Base-by-base conservation (phyloP, 805 yeast species). In the Pichia gijzeniarum region DNA sequence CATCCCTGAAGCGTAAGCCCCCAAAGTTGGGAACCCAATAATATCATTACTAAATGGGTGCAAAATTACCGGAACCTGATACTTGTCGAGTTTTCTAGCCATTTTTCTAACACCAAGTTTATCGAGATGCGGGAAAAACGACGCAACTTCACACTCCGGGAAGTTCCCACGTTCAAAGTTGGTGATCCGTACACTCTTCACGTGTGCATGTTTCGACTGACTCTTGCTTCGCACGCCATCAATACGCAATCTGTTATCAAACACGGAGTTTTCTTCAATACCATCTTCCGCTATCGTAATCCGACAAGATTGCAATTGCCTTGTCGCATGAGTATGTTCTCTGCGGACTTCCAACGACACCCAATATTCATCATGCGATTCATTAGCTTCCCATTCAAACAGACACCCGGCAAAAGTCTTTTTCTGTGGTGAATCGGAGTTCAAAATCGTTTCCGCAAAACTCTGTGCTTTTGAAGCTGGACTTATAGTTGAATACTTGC, bases 341-440 rank as follows among this genome's bases (percentile, higher is more conserved):
- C 41, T 16, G 20, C 7, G 18, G 16, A 38, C 41, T 6, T 38
- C 10, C 10, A 25, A 10, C 6, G 10, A 25, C 10, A 25, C 10
- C 6, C 28, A 10, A 25, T 25, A 25, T 25, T 25, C 28, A 13
- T 6, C 35, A 34, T 3, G 8, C 8, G 18, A 8, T 6, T 4
- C 25, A 34, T 7, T 18, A 12, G 16, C 16, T 32, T 18, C 28
- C 45, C 47, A 43, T 27, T 34, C 18, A 27, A 43, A 4, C 10
- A 38, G 14, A 38, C 47, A 43, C 10, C 47, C 47, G 16, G n/a
- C 21, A 20, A 43, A 10, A 14, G 43, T 43, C 43, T 20, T 6
- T 12, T 27, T 18, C 21, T 31, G 28, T 25, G 28, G 10, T 6
- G 12, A 22, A 12, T 7, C 10, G 6, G 28, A 25, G 10, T 12